Evolutionary conservation across 306 rosid genomes (phyloP).

Genomic region (Cucumis sativus): Cucumber_9930_V3 NC_026655.2:11039001-11039500

Average conservation of each 20-base stretch:
- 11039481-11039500: background rate
- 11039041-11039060: constrained; percentile 92
- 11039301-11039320: constrained; percentile 57
- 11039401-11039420: background rate
- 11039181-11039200: background rate
- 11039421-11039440: background rate
- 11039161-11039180: constrained; percentile 92
- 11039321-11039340: constrained; percentile 78
- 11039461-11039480: background rate
- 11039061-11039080: constrained; percentile 86
- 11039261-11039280: constrained; percentile 32
- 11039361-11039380: constrained; percentile 70
- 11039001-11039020: constrained; percentile 82
- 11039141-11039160: constrained; percentile 87
- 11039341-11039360: constrained; percentile 96
- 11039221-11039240: background rate
- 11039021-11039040: constrained; percentile 62
- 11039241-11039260: background rate
- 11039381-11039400: constrained; percentile 32
- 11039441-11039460: background rate
- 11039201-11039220: background rate
- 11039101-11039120: constrained; percentile 87
- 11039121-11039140: constrained; percentile 71
- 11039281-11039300: constrained; percentile 84
- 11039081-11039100: constrained; percentile 97